phyloP scores from a whole-genome alignment of 768 basidiomycete genomes.

The Auricularia heimuer region DNA sequence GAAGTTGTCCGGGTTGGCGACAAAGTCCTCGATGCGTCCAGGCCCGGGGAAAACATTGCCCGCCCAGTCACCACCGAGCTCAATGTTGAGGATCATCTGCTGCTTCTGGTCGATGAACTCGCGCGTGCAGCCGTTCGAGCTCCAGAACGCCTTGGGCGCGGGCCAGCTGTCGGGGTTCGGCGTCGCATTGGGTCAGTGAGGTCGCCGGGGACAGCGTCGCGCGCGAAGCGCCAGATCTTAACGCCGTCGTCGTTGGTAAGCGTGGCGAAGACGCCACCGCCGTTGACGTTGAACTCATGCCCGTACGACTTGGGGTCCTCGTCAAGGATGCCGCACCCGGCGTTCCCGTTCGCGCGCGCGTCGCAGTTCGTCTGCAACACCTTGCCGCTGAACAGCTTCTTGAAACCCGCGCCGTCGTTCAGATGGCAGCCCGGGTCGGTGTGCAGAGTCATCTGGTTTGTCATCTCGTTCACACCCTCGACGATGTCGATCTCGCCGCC shows the following conservation, averaged over 20 bases:
- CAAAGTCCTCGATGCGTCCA: slow-evolving; percentile 23
- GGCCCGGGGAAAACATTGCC: slow-evolving; percentile 21
- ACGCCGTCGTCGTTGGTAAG: slow-evolving; percentile 31
- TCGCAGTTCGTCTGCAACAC: slow-evolving; percentile 23
- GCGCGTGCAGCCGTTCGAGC: slow-evolving; percentile 26
- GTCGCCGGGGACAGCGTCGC: slow-evolving; percentile 27
- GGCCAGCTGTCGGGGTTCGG: slow-evolving; percentile 36
- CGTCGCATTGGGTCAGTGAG: slow-evolving; percentile 15
- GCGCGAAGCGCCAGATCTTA: slow-evolving; percentile 37
- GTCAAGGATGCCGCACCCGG: slow-evolving; percentile 34
- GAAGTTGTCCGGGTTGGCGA: slow-evolving; percentile 51
- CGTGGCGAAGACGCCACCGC: slow-evolving; percentile 38
- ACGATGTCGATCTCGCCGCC: slow-evolving; percentile 34
- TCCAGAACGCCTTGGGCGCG: slow-evolving; percentile 29
- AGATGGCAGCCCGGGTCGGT: slow-evolving; percentile 29
- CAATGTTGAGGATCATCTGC: slow-evolving; percentile 18
- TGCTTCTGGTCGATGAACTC: slow-evolving; percentile 29
- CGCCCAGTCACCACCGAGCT: slow-evolving; percentile 36
- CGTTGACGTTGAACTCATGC: slow-evolving; percentile 30
- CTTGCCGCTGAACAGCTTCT: slow-evolving; percentile 18
- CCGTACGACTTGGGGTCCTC: slow-evolving; percentile 27
- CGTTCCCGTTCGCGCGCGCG: slow-evolving; percentile 21
- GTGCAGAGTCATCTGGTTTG: slow-evolving; percentile 36
- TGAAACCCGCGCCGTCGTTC: slow-evolving; percentile 16
- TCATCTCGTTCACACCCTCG: slow-evolving; percentile 34